phyloP scores from a whole-genome alignment of 2,329 filamentous ascomycete genomes.

The Stachybotrys echinatus region DNA sequence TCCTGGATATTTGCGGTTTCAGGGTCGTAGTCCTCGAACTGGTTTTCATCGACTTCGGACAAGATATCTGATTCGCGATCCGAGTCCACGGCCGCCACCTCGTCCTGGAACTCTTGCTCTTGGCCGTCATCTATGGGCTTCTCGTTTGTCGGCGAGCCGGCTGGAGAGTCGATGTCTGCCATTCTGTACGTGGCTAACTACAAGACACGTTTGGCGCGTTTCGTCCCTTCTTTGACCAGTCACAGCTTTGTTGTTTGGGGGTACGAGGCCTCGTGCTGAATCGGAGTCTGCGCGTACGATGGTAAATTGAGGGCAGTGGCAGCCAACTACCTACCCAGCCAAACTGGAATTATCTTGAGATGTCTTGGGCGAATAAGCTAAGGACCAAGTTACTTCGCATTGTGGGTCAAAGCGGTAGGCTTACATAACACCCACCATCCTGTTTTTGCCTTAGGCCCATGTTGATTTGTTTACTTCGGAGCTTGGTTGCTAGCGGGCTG shows the following conservation, averaged over 20 bases:
- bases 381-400: too few species aligned
- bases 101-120: constrained; percentile 36
- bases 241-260: constrained; percentile 18
- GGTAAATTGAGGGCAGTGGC: too few species aligned
- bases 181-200: constrained; percentile 18
- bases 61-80: constrained; percentile 56
- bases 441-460: neutral
- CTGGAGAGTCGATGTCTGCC: constrained; percentile 42
- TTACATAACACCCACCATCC: neutral
- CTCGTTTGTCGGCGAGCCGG: constrained; percentile 29
- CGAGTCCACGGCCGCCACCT: constrained; percentile 34
- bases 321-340: too few species aligned
- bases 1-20: constrained; percentile 58
- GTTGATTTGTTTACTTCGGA: constrained; percentile 28
- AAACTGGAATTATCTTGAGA: too few species aligned
- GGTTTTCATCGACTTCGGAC: constrained; percentile 64
- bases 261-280: too few species aligned
- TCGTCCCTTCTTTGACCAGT: constrained; percentile 8
- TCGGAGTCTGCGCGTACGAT: too few species aligned
- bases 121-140: constrained; percentile 31
- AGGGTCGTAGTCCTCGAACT: constrained; percentile 66
- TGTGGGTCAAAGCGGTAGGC: too few species aligned
- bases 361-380: too few species aligned
- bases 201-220: neutral
- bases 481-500: constrained; percentile 22